Evolutionary conservation across 257 asterid genomes (phyloP), one percentile per base, ranked within the genome.

Genomic region (Prunella vulgaris): DNA sequence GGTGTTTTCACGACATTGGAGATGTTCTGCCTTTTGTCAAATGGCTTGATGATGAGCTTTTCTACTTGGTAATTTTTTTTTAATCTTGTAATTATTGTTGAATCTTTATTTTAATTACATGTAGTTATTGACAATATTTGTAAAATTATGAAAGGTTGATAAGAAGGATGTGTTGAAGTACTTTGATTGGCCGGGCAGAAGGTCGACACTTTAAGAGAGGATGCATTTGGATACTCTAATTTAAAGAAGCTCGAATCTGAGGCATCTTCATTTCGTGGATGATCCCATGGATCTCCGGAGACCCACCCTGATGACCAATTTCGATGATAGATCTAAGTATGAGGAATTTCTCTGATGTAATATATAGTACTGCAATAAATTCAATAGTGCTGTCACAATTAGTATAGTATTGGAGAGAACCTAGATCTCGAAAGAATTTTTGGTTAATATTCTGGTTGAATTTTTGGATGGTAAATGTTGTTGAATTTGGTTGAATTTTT

Each of bases 11-110:
- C 14, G 92, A 89, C 79, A 94, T 94, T 75, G 96, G 89, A 69
- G 99, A 94, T 79, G 96, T 94, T 49, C 87, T 91, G 27, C 88
- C 95, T 42, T 94, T 94, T 66, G 99, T 94, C 5, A 94, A 94
- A 79, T 94, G 99, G 99, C 99, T 94, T 18, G 99, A 94, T 57
- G 98, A 94, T 68, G 99, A 94, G 77, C 97, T 94, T 51, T 91
- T 96, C 21, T 85, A 79, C 82, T 74, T 94, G 97, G 99, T 93
- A 84, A 15, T 21, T 44, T 2, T 22, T 32, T 68, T 15, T 17
- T 6, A 12, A 28, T 25, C 40, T 22, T 15, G n/a, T 13, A 37
- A 9, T 14, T 17, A 46, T 15, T 46, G 5, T 21, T 15, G 15
- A 4, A 18, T 20, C 21, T n/a, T 20, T 13, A 5, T 20, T n/a